Base-by-base conservation (phyloP, 2,329 filamentous ascomycete genomes). In the Colletotrichum tamarilloi region DNA sequence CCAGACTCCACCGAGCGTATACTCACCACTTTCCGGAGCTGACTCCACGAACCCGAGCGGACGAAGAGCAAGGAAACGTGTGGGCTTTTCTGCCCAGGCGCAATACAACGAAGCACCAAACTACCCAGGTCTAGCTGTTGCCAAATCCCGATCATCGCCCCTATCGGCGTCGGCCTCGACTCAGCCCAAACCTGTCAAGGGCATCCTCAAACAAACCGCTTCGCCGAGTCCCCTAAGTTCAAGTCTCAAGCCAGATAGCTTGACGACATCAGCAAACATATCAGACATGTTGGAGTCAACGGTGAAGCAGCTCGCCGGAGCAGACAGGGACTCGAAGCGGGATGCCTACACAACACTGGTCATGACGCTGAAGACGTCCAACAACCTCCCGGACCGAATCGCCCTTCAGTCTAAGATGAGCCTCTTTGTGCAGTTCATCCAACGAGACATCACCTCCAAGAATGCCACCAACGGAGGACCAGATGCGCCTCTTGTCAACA, bases 281-380 rank as follows among this genome's bases (percentile, higher is more conserved):
- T 88, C 89, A 75, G 91, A 91, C 77, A 97, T 98, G 92, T 84
- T 98, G 76, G 94, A 97, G 77, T 97, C 94, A 0, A 91, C 95
- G 5, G 89, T 95, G 46, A 92, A 94, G 82, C 93, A 97, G 82
- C 88, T 99, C 60, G 93, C 93, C 49, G 92, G 93, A 26, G 86
- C 91, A 35, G 93, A 95, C 76, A 88, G 92, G 66, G 89, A 91
- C 70, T 92, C 91, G 14, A 93, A 93, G 76, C 83, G 97, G 38
- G 97, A 99, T 83, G 94, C 95, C 62, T 98, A 99, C 79, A 91
- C 92, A 80, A 93, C 93, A 78, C 86, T 99, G 57, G 90, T 93
- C 38, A 89, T 91, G 42, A 92, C 92, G 4, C 85, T 98, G 77
- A 94, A 94, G 80, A 89, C 93, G 6, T 98, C 96, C 70, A 94